Base-by-base conservation (phyloP, 1,139 yeast species). In the Suhomyces bribrorum region DNA sequence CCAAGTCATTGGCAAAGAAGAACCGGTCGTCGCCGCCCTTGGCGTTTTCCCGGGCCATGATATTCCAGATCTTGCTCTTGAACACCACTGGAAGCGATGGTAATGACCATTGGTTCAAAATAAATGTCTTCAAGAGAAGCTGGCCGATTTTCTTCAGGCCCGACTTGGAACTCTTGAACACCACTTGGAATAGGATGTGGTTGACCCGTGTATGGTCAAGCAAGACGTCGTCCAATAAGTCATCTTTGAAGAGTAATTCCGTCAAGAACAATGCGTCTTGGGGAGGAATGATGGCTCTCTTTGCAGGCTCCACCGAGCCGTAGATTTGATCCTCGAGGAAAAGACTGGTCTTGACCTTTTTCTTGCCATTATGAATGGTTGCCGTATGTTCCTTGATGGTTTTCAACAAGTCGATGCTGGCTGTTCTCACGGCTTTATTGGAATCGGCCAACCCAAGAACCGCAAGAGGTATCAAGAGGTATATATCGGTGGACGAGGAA, bases 241-340 rank as follows among this genome's bases (percentile, higher is more conserved):
- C 48, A 13, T 56, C 58, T 15, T 46, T 38, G 32, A 67, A 52
- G 31, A 86, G 59, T n/a, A 68, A 57, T 2, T 64, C 60, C 17
- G 80, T 48, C 55, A 89, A 63, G 8, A 53, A 49, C 27, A 67
- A 62, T 5, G 81, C 79, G 55, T 87, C 95, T 37, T 78, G 76
- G 34, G 89, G 84, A 26, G 84, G 68, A 26, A 88, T 68, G 52
- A 83, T 71, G 16, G 84, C 78, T 34, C 72, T 47, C 52, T 62
- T 45, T 59, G 65, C 37, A 61, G 74, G 43, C 58, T 69, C 64
- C 14, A 55, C 40, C 1, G 62, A 55, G 9, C 82, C 60, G 47
- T 71, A 73, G 33, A 73, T 64, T 43, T 62, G 62, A n/a, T 61
- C 60, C 47, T 73, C 77, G 61, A 70, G 52, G 44, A 61, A 68